Evolutionary conservation across 441 rosid genomes (phyloP), one percentile per base, ranked within the genome.

Genomic region (Adansonia madagascariensis): DNA sequence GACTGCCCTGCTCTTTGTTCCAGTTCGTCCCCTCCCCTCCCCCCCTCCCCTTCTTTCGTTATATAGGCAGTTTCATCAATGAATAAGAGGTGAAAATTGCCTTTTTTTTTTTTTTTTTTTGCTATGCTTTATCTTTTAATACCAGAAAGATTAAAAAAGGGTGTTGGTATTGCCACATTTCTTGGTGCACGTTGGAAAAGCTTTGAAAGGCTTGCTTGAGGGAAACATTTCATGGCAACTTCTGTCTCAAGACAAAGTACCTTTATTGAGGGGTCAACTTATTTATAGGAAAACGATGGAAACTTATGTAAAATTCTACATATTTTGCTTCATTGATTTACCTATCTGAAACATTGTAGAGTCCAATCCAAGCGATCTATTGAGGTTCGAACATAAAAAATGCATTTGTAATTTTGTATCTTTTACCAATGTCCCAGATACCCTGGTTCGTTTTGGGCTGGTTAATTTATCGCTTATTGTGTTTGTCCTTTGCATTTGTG

Each of bases 141-240:
- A 72, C 47, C 71, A 71, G 69, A 65, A 71, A 22, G 73, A 72
- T 12, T 70, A 65, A 65, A 68, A 71, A 71, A 57, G 27, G 68
- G 69, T 75, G 71, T 35, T 75, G 44, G 46, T 43, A 55, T 56
- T 11, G 64, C 64, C 52, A 11, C 50, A 35, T 39, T 72, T 17
- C 35, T 56, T 24, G 31, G 39, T 8, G 64, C 59, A n/a, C 3
- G 65, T 65, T 7, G 65, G 65, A 56, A 56, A 22, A 72, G 49
- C 49, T 39, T 72, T 39, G 18, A 39, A 22, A 56, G 35, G 41
- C 22, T 56, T 18, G 39, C 39, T 35, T 35, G 65, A 60, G 41
- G 39, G 6, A 20, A 18, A 44, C 47, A 50, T 50, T 50, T 50
- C 56, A 50, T 20, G 0, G 39, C 63, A 55, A 49, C 73, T 49